A percentile compares a stretch with the other conserved stretches of the same genome.
Conservation (phyloP, 352 stramenopile genomes). For the Phytophthora europaea region DNA sequence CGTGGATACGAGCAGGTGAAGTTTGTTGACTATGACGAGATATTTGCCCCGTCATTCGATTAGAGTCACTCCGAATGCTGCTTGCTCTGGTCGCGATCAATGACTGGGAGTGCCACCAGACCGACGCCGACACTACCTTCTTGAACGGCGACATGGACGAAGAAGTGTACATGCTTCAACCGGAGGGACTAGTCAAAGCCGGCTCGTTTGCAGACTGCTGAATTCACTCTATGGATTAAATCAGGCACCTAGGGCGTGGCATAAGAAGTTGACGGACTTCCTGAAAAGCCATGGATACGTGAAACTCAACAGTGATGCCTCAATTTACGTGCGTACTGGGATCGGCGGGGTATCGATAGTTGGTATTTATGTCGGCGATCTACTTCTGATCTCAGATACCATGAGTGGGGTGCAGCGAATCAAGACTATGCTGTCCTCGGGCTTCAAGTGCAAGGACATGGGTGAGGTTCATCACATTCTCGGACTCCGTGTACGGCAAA, state of each 20-base stretch:
- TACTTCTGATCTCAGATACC: constrained; percentile 12
- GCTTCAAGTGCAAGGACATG: constrained; percentile 25
- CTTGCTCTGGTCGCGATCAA: constrained; percentile 18
- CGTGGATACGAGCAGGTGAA: constrained; percentile 19
- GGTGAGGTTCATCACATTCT: constrained; percentile 19
- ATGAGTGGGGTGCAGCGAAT: not conserved
- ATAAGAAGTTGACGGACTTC: constrained; percentile 24
- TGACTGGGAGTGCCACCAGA: constrained; percentile 30
- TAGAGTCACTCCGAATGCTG: constrained; percentile 22
- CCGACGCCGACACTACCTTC: constrained; percentile 22
- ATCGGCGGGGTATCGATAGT: not conserved
- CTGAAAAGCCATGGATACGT: constrained; percentile 17
- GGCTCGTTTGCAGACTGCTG: constrained; percentile 9
- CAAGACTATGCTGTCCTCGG: constrained; percentile 6
- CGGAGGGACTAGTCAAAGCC: constrained; percentile 6
- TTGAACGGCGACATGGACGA: constrained; percentile 21
- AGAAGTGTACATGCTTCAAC: constrained; percentile 27
- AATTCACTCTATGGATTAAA: constrained; percentile 19
- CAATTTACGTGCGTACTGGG: constrained; percentile 11
- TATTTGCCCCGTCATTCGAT: constrained; percentile 21
- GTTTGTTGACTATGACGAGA: constrained; percentile 18
- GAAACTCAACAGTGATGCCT: constrained; percentile 28
- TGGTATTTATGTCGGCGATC: constrained; percentile 24
- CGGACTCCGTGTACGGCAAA: not conserved
- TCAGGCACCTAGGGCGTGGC: constrained; percentile 19